Conservation (phyloP, 2,329 filamentous ascomycete species). For the Xylariaceae sp. region DNA sequence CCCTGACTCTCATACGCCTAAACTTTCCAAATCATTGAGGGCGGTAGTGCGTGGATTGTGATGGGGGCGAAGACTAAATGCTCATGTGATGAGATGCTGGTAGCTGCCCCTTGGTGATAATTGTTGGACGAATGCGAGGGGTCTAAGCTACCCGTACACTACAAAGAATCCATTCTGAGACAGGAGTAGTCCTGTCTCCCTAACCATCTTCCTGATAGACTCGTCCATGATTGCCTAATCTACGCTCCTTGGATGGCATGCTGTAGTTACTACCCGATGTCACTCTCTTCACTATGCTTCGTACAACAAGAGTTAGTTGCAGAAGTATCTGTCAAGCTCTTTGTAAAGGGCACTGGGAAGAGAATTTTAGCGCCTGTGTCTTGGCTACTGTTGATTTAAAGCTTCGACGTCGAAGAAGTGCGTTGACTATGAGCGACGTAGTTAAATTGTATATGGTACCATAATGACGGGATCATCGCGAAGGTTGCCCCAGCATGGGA, state of each 20-base stretch:
- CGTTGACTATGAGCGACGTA: not conserved
- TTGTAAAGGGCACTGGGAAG: not conserved
- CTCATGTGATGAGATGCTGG: constrained; percentile 8
- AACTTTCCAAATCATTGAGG: not conserved
- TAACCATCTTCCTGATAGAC: not conserved
- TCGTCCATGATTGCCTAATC: not conserved
- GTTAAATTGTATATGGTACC: not conserved
- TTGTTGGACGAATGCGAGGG: not conserved
- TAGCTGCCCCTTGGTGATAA: not conserved
- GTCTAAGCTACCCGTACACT: not conserved
- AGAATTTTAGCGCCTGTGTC: not conserved
- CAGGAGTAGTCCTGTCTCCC: too few relatives aligned
- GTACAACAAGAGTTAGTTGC: not conserved
- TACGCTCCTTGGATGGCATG: not conserved
- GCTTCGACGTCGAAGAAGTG: not conserved
- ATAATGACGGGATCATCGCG: not conserved
- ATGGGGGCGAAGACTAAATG: not conserved
- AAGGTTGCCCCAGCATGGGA: not conserved
- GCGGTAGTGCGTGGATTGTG: not conserved
- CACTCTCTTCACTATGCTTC: not conserved
- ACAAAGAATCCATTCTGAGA: not conserved
- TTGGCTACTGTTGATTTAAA: not conserved
- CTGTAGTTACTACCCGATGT: not conserved
- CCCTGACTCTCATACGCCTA: not conserved
- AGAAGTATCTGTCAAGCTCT: not conserved